phyloP scores from a whole-genome alignment of 768 basidiomycete species.

The Mycena floridula region DNA sequence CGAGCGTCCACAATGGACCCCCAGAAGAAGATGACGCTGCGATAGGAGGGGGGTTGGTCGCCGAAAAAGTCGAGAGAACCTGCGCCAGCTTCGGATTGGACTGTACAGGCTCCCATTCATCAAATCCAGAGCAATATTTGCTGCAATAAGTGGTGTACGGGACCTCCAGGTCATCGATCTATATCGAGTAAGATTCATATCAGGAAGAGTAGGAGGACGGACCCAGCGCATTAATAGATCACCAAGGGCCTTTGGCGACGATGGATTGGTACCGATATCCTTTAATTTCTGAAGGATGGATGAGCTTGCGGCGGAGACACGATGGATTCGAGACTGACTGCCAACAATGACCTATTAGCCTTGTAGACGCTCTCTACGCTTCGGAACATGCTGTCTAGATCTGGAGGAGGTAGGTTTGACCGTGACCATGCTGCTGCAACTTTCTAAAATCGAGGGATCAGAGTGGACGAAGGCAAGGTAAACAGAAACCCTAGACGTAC shows the following conservation, averaged over 20 bases:
- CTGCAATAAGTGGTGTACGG: conserved; percentile 81
- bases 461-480: conserved; percentile 9
- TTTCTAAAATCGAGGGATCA: conserved; percentile 47
- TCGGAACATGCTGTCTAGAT: conserved; percentile 92
- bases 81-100: conserved; percentile 65
- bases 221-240: conserved; percentile 98
- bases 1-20: conserved; percentile 69
- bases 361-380: conserved; percentile 90
- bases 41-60: conserved; percentile 51
- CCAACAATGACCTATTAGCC: conserved; percentile 80
- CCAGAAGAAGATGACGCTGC: conserved; percentile 28
- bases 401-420: conserved; percentile 86
- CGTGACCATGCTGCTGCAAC: conserved; percentile 98
- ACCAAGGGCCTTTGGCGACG: conserved; percentile 89
- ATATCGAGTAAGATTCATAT: conserved; percentile 13
- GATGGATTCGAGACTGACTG: conserved; percentile 17
- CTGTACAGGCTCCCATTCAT: conserved; percentile 75
- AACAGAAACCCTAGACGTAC: conserved; percentile 40
- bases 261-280: conserved; percentile 89
- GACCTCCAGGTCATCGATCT: conserved; percentile 89
- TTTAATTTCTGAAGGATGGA: conserved; percentile 67
- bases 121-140: conserved; percentile 72
- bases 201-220: conserved; percentile 21
- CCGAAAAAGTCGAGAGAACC: conserved; percentile 67
- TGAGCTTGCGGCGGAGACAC: neutral